Conservation (phyloP, 805 yeast species). For the Tetrapisispora fleetii region DNA sequence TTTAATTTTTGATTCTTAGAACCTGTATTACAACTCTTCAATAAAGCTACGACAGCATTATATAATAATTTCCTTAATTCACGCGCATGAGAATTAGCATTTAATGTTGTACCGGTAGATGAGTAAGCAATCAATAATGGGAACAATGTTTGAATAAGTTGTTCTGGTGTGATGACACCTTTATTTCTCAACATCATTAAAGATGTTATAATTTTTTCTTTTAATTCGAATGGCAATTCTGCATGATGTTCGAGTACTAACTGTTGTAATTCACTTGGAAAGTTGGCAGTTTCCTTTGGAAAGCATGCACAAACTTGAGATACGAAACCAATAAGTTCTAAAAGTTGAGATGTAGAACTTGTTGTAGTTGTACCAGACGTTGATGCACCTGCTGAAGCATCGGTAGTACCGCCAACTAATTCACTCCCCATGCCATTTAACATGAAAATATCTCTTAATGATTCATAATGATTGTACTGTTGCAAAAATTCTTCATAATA, state of each 20-base stretch:
- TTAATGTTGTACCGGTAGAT: constrained; percentile 34
- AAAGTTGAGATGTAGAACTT: constrained; percentile 41
- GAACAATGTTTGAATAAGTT: constrained; percentile 75
- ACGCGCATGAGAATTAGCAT: constrained; percentile 58
- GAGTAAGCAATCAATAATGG: constrained; percentile 69
- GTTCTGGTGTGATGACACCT: constrained; percentile 67
- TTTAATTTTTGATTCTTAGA: constrained; percentile 83
- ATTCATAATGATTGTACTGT: constrained; percentile 87
- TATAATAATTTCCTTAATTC: constrained; percentile 76
- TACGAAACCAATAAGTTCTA: constrained; percentile 80
- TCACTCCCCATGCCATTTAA: constrained; percentile 35
- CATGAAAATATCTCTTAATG: constrained; percentile 78
- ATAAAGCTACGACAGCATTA: constrained; percentile 61
- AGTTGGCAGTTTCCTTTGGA: constrained; percentile 77
- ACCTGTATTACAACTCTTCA: constrained; percentile 80
- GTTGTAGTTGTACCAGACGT: constrained; percentile 20
- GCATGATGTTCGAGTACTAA: constrained; percentile 68
- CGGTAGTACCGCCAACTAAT: constrained; percentile 31
- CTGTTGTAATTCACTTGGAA: constrained; percentile 70
- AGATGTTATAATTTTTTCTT: constrained; percentile 87
- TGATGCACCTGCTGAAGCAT: constrained; percentile 4
- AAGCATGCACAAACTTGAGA: constrained; percentile 86
- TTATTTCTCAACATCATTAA: constrained; percentile 85
- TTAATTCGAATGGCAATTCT: constrained; percentile 69
- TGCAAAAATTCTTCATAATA: constrained; percentile 89